Base-by-base conservation (phyloP, 768 basidiomycete species). In the Mycena leptocephala region DNA sequence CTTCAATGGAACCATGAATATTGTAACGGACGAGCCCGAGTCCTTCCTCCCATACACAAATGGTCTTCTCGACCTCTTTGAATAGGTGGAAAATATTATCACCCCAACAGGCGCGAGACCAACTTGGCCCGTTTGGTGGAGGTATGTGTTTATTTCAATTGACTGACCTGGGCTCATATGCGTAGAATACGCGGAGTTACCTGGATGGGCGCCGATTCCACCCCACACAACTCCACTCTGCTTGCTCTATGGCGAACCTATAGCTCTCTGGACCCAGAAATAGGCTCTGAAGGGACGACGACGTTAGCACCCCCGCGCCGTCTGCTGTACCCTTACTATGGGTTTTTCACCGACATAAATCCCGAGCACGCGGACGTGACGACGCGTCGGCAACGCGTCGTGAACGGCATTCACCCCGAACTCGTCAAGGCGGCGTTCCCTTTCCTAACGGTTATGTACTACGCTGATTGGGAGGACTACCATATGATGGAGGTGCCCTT, bases 391-490 rank as follows among this genome's bases (percentile, higher is more conserved):
- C 81, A 82, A 35, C 90, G 93, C 20, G 88, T 89, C 2, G 88
- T 91, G 72, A 91, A 89, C 30, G 93, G 93, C 6, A 90, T 95
- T 78, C 95, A 96, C 83, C 94, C 94, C 0, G 91, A 90, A 78
- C 85, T 93, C n/a, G 84, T 89, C 63, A 94, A 95, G 80, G 90
- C 92, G 0, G 92, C 93, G n/a, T 94, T 95, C 80, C 95, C 95
- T 0, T 89, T 88, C 20, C 88, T 94, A 76, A 91, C 88, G 2
- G 84, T 93, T 65, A 90, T 95, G 86, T 96, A 93, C 82, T 72
- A 86, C 22, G 90, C 93, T 72, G 96, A 97, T 80, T 96, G 95
- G 91, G 87, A 90, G 59, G 96, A 97, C 83, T 93, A 93, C 78
- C 88, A 89, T 43, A 87, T 89, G 72, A 90, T 95, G 79, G 87